Base-by-base conservation (phyloP, 305 asterid species). In the Rubia occidens region DNA sequence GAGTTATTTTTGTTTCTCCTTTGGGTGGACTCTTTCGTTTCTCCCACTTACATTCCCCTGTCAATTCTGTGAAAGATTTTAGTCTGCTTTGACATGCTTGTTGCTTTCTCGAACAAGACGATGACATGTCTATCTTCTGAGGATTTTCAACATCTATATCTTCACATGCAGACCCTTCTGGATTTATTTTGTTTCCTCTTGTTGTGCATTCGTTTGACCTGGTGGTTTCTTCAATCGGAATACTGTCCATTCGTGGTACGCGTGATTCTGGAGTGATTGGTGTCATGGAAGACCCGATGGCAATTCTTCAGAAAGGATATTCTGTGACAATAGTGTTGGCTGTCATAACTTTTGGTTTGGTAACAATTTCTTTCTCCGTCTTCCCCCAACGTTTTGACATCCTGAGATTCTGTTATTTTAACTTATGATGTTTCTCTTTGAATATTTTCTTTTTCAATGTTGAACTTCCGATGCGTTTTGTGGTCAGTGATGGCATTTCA, bases 131-230 rank as follows among this genome's bases (percentile, higher is more conserved):
- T 64, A 62, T 79, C 11, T 75, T 71, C 76, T 45, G 74, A 58
- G 58, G 44, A 24, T 2, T 49, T 37, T 63, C 29, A 71, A 64
- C 64, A 13, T 64, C 42, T 29, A 39, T 15, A 45, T 61, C 15
- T 20, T 68, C 65, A n/a, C 54, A 37, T 82, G 95, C 97, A 95
- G 99, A 95, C 83, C 99, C 99, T 63, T 89, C 99, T 49, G 99
- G 99, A 68, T 95, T 95, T 85, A 89, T 95, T 76, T 79, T 95
- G 82, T 95, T 95, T 84, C 99, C 98, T 72, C 97, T 95, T 15
- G 99, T 95, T 74, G 92, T 95, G 78, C 99, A 95, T 83, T 91
- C 99, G 69, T 95, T 95, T 78, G 99, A 95, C 82, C 88, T 95
- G 83, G 83, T 91, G 78, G 85, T 95, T 79, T 91, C 99, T 75